Conservation (phyloP, 1,284 basidiomycete species). For the Cutaneotrichosporon daszewskae region DNA sequence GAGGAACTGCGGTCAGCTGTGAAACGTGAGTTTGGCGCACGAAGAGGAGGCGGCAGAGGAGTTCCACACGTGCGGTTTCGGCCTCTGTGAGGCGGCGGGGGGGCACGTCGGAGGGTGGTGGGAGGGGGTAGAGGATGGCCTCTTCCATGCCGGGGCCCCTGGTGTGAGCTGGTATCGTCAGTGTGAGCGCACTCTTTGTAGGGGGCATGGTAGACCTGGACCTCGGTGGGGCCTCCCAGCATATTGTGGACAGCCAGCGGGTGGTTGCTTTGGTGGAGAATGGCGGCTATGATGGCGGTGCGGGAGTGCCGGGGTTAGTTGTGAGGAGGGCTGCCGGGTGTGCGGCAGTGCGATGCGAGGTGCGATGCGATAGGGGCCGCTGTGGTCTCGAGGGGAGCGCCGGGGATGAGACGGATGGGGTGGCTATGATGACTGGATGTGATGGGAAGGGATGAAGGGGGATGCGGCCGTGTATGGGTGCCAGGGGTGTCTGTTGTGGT, state of each 20-base stretch:
- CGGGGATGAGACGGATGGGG: too few relatives aligned
- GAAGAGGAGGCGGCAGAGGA: constrained; percentile 42
- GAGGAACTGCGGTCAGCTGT: constrained; percentile 71
- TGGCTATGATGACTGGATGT: too few relatives aligned
- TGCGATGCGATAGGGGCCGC: too few relatives aligned
- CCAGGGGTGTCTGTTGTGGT: too few relatives aligned
- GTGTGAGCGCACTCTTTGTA: constrained; percentile 19
- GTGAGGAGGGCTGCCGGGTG: too few relatives aligned
- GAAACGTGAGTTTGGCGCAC: constrained; percentile 23
- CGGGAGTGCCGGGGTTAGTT: too few relatives aligned
- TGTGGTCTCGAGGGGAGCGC: too few relatives aligned
- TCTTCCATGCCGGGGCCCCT: constrained; percentile 21
- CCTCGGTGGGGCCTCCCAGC: constrained; percentile 19
- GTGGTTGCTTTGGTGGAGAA: too few relatives aligned
- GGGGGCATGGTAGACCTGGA: constrained; percentile 22
- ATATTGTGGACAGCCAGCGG: constrained; percentile 1
- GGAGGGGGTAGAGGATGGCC: constrained; percentile 20
- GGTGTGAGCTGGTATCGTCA: constrained; percentile 2
- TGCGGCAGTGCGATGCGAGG: too few relatives aligned
- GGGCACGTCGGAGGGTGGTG: constrained; percentile 17
- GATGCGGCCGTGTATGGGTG: too few relatives aligned
- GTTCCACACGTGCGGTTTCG: constrained; percentile 32
- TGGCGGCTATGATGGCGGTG: background rate
- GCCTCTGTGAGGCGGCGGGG: constrained; percentile 27
- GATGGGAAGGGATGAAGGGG: too few relatives aligned